Percentiles rank a stretch among this genome's conserved stretches.
Evolutionary conservation across 345 rosid genomes (phyloP).

Genomic region (Corchorus capsularis): DNA sequence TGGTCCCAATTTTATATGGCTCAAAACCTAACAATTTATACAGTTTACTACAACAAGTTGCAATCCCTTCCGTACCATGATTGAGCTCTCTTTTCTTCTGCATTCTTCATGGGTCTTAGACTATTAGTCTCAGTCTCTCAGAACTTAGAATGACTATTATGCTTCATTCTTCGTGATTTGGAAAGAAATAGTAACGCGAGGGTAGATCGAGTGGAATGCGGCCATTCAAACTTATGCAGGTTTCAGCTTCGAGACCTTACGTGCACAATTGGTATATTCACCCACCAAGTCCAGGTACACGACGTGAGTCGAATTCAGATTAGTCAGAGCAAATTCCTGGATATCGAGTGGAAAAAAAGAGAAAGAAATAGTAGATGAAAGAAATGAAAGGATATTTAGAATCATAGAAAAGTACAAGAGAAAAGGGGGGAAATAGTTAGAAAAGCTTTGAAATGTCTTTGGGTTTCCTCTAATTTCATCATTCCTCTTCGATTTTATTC

Average conservation of each 20-base stretch:
- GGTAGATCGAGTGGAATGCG: too few species aligned
- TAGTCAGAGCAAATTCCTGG: too few species aligned
- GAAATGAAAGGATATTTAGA: neutral
- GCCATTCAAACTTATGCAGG: too few species aligned
- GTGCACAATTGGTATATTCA: too few species aligned
- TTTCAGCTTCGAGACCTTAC: too few species aligned
- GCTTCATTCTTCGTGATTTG: neutral
- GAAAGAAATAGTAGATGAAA: neutral
- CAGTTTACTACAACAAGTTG: neutral
- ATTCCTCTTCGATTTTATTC: neutral
- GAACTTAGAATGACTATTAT: neutral
- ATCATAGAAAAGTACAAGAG: neutral
- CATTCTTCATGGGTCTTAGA: neutral
- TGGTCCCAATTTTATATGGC: neutral
- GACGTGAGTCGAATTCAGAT: too few species aligned
- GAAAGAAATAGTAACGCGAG: too few species aligned
- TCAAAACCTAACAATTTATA: neutral
- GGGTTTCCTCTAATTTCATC: neutral
- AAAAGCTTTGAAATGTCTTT: too few species aligned
- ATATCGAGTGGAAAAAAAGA: too few species aligned
- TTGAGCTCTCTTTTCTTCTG: neutral
- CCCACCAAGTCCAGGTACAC: too few species aligned
- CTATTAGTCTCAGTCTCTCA: too few species aligned
- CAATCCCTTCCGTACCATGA: neutral
- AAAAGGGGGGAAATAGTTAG: neutral